These are phyloP conservation scores for Paraglomus brasilianum DNA, from an alignment of 192 early-diverging fungal species.

Conservation along the genomic window DNA sequence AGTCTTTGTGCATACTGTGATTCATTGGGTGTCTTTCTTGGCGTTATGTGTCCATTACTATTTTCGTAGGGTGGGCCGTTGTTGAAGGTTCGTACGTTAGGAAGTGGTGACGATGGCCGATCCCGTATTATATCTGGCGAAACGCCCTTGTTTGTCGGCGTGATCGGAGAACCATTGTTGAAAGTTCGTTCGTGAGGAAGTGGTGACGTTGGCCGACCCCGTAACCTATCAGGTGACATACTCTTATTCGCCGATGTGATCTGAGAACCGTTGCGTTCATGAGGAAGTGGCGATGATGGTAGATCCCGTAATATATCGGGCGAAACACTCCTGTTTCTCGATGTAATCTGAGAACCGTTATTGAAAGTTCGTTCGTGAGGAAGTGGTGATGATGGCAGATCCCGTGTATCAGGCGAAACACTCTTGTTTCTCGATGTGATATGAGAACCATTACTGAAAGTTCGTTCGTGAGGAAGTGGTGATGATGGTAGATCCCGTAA, in stretches of 20 bases:
- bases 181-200: neutral
- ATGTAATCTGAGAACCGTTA: too few relatives aligned
- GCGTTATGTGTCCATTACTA: too few relatives aligned
- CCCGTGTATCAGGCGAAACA: neutral
- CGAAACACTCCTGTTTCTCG: neutral
- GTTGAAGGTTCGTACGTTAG: too few relatives aligned
- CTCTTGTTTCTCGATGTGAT: too few relatives aligned
- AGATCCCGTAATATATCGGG: neutral
- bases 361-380: neutral
- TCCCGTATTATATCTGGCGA: neutral
- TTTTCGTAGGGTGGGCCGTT: too few relatives aligned
- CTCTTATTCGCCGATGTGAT: too few relatives aligned
- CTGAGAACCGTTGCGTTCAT: too few relatives aligned
- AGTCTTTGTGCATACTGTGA: too few relatives aligned
- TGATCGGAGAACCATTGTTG: too few relatives aligned
- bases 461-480: conserved; percentile 9
- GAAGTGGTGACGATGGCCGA: neutral
- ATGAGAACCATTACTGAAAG: too few relatives aligned
- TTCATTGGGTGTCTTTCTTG: too few relatives aligned
- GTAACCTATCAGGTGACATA: neutral
- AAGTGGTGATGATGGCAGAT: conserved; percentile 1
- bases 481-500: neutral
- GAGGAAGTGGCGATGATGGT: conserved; percentile 1
- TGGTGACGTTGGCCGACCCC: conserved; percentile 2
- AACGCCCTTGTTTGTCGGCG: neutral